Evolutionary conservation across 352 stramenopile genomes (phyloP), one percentile per base, ranked within the genome.

Genomic region (Pythium aquatile): DNA sequence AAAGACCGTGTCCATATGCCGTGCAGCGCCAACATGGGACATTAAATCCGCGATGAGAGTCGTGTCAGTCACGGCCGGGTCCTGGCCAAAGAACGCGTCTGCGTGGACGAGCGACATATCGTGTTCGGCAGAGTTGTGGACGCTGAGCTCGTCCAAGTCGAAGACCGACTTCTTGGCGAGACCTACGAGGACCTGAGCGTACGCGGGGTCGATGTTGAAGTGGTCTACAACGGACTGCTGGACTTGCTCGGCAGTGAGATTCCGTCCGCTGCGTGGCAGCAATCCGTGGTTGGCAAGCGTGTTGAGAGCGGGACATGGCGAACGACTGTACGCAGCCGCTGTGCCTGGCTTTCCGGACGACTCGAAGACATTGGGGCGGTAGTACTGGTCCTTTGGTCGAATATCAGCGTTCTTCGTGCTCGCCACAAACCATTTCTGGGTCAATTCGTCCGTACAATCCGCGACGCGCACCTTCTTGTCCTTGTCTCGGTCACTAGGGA

Each of bases 281-380:
- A 75, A 63, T 16, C 75, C 75, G 63, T 86, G 75, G 65, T 86
- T 86, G 6, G 77, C 73, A 9, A 86, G 55, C 29, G 77, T 55
- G 46, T 86, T 86, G 37, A 86, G 59, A 24, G 69, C 73, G 26
- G 78, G 78, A 17, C 78, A 86, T 26, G 78, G 78, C 17, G 69
- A 79, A 3, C 74, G 74, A 9, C 59, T 48, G 58, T 72, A 82
- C 5, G 37, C 24, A 4, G 74, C 68, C 16, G 55, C 61, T 14
- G 65, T 73, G 42, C 63, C 68, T 0, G 62, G 61, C 0, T 71
- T 46, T 10, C 68, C 74, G 6, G 74, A 81, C 37, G 55, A 61
- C 14, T 56, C 26, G 14, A n/a, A 39, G 28, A 26, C 26, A 6
- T 39, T 37, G 3, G 46, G 58, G 16, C 58, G 58, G 35, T 46